Conservation (phyloP, 2,329 filamentous ascomycete species). For the Didymellaceae sp. region DNA sequence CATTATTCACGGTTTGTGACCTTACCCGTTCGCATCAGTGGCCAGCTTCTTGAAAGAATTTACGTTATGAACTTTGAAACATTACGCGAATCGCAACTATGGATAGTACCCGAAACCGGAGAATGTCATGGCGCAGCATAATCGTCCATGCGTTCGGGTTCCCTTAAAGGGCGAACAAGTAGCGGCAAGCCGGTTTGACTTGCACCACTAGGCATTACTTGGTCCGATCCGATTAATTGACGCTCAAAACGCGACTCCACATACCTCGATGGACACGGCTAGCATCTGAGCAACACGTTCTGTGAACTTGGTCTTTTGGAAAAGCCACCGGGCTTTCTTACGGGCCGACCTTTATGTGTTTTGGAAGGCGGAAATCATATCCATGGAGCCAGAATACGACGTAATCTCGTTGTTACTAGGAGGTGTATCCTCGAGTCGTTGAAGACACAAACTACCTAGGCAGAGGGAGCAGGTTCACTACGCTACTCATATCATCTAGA, state of each 20-base stretch:
- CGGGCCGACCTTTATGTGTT: constrained; percentile 11
- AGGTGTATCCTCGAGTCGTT: not conserved
- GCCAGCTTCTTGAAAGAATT: too few species aligned
- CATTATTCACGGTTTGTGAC: too few species aligned
- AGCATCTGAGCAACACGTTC: constrained; percentile 1
- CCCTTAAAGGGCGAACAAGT: not conserved
- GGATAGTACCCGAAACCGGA: constrained; percentile 1
- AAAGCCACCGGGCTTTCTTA: constrained; percentile 12
- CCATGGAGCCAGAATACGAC: too few species aligned
- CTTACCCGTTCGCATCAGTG: too few species aligned
- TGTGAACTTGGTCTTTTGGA: not conserved
- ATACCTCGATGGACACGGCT: constrained; percentile 1
- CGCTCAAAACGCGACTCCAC: constrained; percentile 1
- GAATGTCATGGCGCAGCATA: not conserved
- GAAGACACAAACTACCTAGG: too few species aligned
- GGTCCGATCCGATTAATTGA: not conserved
- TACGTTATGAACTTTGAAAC: not conserved
- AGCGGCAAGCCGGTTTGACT: constrained; percentile 1
- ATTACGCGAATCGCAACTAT: not conserved
- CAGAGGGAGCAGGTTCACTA: too few species aligned
- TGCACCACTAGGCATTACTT: not conserved
- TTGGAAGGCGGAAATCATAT: constrained; percentile 1
- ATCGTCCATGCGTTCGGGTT: not conserved
- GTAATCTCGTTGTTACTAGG: not conserved
- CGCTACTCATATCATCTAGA: too few species aligned